Conservation (phyloP, 768 basidiomycete genomes). For the Mycena latifolia region DNA sequence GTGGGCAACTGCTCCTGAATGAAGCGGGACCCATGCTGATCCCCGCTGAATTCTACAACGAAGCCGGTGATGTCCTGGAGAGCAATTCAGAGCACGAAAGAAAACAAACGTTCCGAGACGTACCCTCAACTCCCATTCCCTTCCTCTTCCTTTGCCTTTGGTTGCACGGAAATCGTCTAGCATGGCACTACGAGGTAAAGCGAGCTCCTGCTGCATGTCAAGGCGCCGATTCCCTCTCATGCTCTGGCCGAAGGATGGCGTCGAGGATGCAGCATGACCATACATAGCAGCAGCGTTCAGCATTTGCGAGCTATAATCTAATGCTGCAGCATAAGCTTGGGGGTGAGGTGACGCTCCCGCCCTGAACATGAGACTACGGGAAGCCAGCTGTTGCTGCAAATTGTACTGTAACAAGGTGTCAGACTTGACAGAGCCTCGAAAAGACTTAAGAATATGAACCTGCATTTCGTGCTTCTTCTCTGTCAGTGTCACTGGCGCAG, state of each 20-base stretch:
- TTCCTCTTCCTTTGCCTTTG: slow-evolving; percentile 54
- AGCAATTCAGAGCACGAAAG: slow-evolving; percentile 12
- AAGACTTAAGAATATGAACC: slow-evolving; percentile 49
- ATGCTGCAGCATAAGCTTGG: slow-evolving; percentile 55
- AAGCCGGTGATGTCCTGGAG: slow-evolving; percentile 87
- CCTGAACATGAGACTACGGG: slow-evolving; percentile 57
- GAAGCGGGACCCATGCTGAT: slow-evolving; percentile 98
- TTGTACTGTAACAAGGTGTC: slow-evolving; percentile 49
- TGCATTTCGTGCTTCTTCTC: slow-evolving; percentile 73
- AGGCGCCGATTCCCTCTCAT: slow-evolving; percentile 60
- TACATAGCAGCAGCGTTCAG: slow-evolving; percentile 61
- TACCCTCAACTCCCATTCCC: slow-evolving; percentile 87
- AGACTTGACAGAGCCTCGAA: slow-evolving; percentile 22
- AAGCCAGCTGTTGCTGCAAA: slow-evolving; percentile 60
- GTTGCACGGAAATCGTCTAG: slow-evolving; percentile 85
- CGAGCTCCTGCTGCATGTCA: slow-evolving; percentile 49
- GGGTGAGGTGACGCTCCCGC: slow-evolving; percentile 58
- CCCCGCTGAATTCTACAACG: slow-evolving; percentile 91
- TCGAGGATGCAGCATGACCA: slow-evolving; percentile 51
- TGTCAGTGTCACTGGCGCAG: slow-evolving; percentile 49
- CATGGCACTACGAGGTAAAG: slow-evolving; percentile 70
- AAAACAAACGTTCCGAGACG: slow-evolving; percentile 31
- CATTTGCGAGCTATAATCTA: slow-evolving; percentile 64
- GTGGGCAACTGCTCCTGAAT: slow-evolving; percentile 90
- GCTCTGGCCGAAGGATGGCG: slow-evolving; percentile 51